phyloP scores from a whole-genome alignment of 1,284 basidiomycete species.

The Pseudozyma hubeiensis region DNA sequence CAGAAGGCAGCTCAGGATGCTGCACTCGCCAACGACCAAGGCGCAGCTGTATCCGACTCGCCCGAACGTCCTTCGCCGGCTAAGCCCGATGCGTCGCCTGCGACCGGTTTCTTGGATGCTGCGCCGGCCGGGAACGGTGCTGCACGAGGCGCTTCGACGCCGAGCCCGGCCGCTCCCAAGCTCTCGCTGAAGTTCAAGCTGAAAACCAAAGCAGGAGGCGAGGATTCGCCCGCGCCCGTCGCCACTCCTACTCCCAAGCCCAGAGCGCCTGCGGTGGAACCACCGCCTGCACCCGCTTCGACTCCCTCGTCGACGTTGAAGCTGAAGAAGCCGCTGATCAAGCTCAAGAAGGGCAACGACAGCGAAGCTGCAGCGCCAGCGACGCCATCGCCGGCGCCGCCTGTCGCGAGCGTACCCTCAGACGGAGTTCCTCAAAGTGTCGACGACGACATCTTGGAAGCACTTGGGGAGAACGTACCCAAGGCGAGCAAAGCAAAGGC shows the following conservation, averaged over 20 bases:
- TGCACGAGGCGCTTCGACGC: conserved; percentile 24
- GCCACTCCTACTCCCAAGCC: conserved; percentile 30
- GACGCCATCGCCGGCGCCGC: conserved; percentile 16
- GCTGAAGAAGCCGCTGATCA: conserved; percentile 53
- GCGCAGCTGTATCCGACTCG: conserved; percentile 12
- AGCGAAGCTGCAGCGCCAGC: conserved; percentile 16
- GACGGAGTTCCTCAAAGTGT: conserved; percentile 22
- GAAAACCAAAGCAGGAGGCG: conserved; percentile 26
- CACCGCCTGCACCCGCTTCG: conserved; percentile 11
- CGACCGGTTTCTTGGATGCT: not conserved
- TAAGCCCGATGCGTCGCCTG: conserved; percentile 22
- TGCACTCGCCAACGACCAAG: conserved; percentile 28
- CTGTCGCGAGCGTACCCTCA: conserved; percentile 1
- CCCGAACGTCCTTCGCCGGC: conserved; percentile 26
- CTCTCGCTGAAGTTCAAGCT: conserved; percentile 48
- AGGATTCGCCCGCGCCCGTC: conserved; percentile 24
- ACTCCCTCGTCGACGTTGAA: conserved; percentile 23
- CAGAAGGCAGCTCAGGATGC: conserved; percentile 52
- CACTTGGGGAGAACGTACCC: conserved; percentile 35
- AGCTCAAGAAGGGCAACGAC: conserved; percentile 41
- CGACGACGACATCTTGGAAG: conserved; percentile 48
- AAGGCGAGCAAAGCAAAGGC: conserved; percentile 41
- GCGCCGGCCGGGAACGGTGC: conserved; percentile 6
- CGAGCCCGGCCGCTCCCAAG: conserved; percentile 26
- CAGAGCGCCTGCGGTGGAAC: conserved; percentile 2